phyloP scores from a whole-genome alignment of 2,329 filamentous ascomycete species.

The Elsinoe australis region DNA sequence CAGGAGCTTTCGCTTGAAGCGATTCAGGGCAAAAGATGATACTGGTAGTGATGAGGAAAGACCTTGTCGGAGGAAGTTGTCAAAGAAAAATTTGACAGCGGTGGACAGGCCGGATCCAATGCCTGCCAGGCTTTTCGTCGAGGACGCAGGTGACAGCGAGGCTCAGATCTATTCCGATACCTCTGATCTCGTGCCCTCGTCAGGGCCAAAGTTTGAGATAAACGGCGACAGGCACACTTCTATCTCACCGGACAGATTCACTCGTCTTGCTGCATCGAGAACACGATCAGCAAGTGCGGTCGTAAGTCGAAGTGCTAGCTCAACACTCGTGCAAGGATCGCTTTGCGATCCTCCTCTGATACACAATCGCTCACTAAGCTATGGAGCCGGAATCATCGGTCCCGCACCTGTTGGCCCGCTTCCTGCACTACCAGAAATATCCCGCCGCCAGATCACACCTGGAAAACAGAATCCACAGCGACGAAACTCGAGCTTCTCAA shows the following conservation, averaged over 20 bases:
- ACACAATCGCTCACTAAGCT: slow-evolving; percentile 12
- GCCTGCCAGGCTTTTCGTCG: slow-evolving; percentile 5
- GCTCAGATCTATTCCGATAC: not conserved
- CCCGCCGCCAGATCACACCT: not conserved
- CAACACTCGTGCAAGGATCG: not conserved
- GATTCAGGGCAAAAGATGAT: not conserved
- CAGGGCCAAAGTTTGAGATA: not conserved
- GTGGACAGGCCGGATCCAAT: not conserved
- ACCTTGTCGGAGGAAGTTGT: slow-evolving; percentile 10
- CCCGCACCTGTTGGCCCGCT: slow-evolving; percentile 15
- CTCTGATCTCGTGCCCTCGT: not conserved
- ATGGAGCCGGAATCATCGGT: not conserved
- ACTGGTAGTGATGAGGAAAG: not conserved
- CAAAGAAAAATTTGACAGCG: slow-evolving; percentile 3
- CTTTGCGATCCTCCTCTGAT: not conserved
- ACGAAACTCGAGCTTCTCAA: not conserved
- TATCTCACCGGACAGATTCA: slow-evolving; percentile 11
- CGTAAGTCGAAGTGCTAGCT: not conserved
- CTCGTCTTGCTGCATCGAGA: not conserved
- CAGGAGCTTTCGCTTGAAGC: not conserved
- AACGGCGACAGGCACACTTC: not conserved
- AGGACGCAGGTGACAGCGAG: not conserved
- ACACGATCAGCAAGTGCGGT: slow-evolving; percentile 7
- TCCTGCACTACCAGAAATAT: slow-evolving; percentile 2
- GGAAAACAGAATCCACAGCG: not conserved